Percentiles rank a stretch among this genome's conserved stretches.
These are phyloP conservation scores for Musa itinerans DNA, from an alignment of 176 grass and related monocot genomes.

Conservation along the genomic window DNA sequence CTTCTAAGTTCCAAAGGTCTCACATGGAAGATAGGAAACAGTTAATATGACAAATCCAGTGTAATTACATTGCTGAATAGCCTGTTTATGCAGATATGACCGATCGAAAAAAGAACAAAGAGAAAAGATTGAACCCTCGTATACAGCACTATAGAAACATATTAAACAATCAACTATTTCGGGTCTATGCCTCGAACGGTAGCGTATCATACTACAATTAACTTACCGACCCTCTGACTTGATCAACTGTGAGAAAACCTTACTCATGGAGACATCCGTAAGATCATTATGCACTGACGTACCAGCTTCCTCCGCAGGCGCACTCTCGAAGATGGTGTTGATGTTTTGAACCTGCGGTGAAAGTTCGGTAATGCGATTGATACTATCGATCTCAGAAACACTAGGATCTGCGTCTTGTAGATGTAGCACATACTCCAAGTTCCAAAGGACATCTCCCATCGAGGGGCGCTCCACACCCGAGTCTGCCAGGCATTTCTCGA, in stretches of 20 bases:
- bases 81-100: too few species aligned
- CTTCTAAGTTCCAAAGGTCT: too few species aligned
- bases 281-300: background rate
- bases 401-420: slow-evolving; percentile 7
- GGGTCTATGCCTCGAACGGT: background rate
- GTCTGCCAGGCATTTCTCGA: slow-evolving; percentile 20
- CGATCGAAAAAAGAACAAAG: too few species aligned
- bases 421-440: slow-evolving; percentile 13
- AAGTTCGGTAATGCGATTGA: slow-evolving; percentile 9
- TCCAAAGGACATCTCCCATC: slow-evolving; percentile 22
- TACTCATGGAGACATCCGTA: slow-evolving; percentile 1
- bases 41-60: too few species aligned
- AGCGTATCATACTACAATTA: background rate
- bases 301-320: background rate
- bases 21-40: too few species aligned
- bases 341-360: slow-evolving; percentile 13
- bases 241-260: slow-evolving; percentile 18
- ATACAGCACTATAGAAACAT: too few species aligned
- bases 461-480: slow-evolving; percentile 7
- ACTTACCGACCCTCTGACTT: slow-evolving; percentile 11
- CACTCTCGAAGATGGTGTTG: background rate
- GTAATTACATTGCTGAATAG: too few species aligned
- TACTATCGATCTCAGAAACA: background rate
- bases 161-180: background rate
- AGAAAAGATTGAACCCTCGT: too few species aligned